These are phyloP conservation scores for Euptelea pleiosperma DNA, from an alignment of 164 flowering plant species.

Conservation along the genomic window DNA sequence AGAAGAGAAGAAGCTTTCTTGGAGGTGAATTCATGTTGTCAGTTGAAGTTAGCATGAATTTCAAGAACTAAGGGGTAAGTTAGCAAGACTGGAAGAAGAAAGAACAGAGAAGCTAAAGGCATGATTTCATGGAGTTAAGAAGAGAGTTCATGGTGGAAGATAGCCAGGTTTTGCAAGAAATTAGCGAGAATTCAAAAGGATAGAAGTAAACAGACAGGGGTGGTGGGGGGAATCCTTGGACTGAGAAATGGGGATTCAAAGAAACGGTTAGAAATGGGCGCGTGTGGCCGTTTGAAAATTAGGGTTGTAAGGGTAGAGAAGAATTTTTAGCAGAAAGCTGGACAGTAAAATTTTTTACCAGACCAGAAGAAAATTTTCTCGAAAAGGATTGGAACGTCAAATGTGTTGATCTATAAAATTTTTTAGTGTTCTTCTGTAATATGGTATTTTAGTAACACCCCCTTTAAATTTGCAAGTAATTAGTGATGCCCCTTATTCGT, in stretches of 20 bases:
- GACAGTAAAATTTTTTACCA: too few relatives aligned
- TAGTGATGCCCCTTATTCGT: too few relatives aligned
- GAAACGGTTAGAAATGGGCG: conserved; percentile 44
- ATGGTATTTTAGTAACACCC: too few relatives aligned
- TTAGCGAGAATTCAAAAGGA: neutral
- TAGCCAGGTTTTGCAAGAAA: neutral
- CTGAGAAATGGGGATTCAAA: conserved; percentile 37
- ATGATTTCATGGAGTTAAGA: neutral
- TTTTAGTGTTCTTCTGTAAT: too few relatives aligned
- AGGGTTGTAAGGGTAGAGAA: conserved; percentile 11
- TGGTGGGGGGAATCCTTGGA: conserved; percentile 9
- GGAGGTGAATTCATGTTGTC: conserved; percentile 14
- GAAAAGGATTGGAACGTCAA: too few relatives aligned
- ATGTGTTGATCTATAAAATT: too few relatives aligned
- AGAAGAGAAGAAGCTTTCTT: conserved; percentile 37
- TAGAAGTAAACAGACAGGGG: neutral
- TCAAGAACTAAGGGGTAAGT: neutral
- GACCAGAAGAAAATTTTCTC: too few relatives aligned
- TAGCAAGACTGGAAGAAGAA: neutral
- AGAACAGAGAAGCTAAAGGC: neutral
- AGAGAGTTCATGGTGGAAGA: neutral
- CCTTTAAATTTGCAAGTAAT: too few relatives aligned
- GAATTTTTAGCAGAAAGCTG: neutral
- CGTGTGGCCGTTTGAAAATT: conserved; percentile 22
- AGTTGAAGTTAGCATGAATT: neutral